Conservation (phyloP, 129 eudicot genomes). For the Apium graveolens region DNA sequence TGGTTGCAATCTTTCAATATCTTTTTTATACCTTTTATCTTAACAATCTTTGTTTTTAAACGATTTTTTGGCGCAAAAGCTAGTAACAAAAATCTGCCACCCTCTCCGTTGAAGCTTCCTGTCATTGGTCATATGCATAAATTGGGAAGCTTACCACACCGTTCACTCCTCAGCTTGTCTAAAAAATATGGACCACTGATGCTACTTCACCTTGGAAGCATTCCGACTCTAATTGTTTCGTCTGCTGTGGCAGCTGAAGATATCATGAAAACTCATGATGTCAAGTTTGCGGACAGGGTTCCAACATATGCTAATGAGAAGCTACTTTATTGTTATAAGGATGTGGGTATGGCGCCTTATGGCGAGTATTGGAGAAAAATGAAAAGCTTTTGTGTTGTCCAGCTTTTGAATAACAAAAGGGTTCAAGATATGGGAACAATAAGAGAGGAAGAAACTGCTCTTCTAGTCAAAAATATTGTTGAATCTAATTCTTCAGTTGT, state of each 20-base stretch:
- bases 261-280: slow-evolving; percentile 15
- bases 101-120: background rate
- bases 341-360: slow-evolving; percentile 8
- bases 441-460: slow-evolving; percentile 20
- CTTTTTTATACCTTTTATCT: slow-evolving; percentile 9
- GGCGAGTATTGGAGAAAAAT: slow-evolving; percentile 21
- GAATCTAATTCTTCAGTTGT: slow-evolving; percentile 1
- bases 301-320: background rate
- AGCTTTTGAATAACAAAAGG: slow-evolving; percentile 16
- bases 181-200: slow-evolving; percentile 16
- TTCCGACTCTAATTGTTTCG: slow-evolving; percentile 9
- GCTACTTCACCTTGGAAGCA: slow-evolving; percentile 16
- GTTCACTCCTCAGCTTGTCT: slow-evolving; percentile 9
- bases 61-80: slow-evolving; percentile 8
- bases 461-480: slow-evolving; percentile 9
- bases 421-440: slow-evolving; percentile 2
- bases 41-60: slow-evolving; percentile 22
- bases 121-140: slow-evolving; percentile 21
- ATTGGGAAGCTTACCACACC: slow-evolving; percentile 17
- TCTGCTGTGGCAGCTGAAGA: slow-evolving; percentile 17
- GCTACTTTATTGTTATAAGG: slow-evolving; percentile 4
- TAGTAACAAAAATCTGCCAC: slow-evolving; percentile 12
- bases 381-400: slow-evolving; percentile 15
- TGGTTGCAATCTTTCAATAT: slow-evolving; percentile 10
- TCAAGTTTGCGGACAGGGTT: slow-evolving; percentile 10